These are phyloP conservation scores for Hamamelis virginiana DNA, from an alignment of 164 flowering plant genomes.

Conservation along the genomic window DNA sequence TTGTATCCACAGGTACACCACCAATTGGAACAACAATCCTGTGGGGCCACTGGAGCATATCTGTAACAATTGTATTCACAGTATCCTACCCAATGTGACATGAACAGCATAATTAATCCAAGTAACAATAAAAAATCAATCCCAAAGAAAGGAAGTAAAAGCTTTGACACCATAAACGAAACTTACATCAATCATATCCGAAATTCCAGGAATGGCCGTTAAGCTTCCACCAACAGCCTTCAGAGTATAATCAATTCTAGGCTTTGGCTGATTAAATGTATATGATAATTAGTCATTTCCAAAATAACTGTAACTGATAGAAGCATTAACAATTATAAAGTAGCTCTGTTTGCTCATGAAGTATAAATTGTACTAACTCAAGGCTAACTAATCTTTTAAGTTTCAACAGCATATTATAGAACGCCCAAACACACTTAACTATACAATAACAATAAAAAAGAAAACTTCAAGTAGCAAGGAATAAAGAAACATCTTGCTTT, in stretches of 20 bases:
- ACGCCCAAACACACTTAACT: neutral
- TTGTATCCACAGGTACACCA: constrained; percentile 78
- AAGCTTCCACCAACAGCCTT: constrained; percentile 99
- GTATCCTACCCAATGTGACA: constrained; percentile 58
- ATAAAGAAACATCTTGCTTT: no score
- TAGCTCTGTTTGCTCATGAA: neutral
- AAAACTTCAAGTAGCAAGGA: no score
- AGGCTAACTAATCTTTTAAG: no score
- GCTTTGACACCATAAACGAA: neutral
- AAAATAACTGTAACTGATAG: neutral
- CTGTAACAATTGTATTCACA: constrained; percentile 82
- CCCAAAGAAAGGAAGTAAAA: neutral
- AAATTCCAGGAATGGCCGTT: constrained; percentile 92
- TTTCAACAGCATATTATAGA: neutral
- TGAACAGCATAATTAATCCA: constrained; percentile 1
- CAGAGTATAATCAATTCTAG: constrained; percentile 84
- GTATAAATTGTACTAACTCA: neutral
- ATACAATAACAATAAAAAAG: no score
- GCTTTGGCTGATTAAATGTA: constrained; percentile 68
- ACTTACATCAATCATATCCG: constrained; percentile 98
- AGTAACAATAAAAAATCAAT: neutral
- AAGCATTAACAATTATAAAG: neutral
- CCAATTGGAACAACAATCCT: constrained; percentile 98
- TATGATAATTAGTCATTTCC: constrained; percentile 9
- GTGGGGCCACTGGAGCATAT: constrained; percentile 99